Base-by-base conservation (phyloP, 2,329 filamentous ascomycete species). In the Claviceps sp. region DNA sequence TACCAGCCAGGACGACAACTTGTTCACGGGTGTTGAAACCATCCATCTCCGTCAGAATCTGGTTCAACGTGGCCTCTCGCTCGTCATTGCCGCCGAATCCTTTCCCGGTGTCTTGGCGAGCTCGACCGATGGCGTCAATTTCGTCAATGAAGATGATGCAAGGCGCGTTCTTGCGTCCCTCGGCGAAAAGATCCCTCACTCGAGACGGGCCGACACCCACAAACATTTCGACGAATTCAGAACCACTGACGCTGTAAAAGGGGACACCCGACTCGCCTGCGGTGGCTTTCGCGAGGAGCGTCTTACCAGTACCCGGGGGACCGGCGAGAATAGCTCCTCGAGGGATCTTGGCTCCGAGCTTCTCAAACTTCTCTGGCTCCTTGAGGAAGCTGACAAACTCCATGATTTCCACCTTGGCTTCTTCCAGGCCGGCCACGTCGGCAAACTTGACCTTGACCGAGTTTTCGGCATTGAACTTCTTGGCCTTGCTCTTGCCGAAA, bases 131-230 rank as follows among this genome's bases (percentile, higher is more conserved):
- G 53, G 93, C 93, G 67, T 98, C 93, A 61, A 98, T 98, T 70
- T 98, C 93, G 65, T 98, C 93, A 59, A 98, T 97, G 74, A 98
- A 98, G 69, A 98, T 94, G 69, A 98, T 98, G 71, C 93, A 98
- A 3, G 93, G 93, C 0, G 93, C 87, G 69, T 88, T 95, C 75
- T 97, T 97, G 54, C 93, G 82, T 17, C 93, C 93, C 60, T 88
- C 95, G 53, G 89, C 84, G 63, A 98, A 98, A 50, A 98, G 73
- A 68, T 98, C 93, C 61, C 93, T 83, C 49, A 98, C 93, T 69
- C 93, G 82, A 34, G 91, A 97, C 19, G 93, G 88, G 69, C 93
- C 93, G 55, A 98, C 93, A 80, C 93, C 93, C 50, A 98, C 93
- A 65, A 98, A 98, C 91, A 98, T 98, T 72, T 98, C 93, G 37